These are phyloP conservation scores for Limtongia smithiae DNA, from an alignment of 805 yeast genomes.

Conservation along the genomic window DNA sequence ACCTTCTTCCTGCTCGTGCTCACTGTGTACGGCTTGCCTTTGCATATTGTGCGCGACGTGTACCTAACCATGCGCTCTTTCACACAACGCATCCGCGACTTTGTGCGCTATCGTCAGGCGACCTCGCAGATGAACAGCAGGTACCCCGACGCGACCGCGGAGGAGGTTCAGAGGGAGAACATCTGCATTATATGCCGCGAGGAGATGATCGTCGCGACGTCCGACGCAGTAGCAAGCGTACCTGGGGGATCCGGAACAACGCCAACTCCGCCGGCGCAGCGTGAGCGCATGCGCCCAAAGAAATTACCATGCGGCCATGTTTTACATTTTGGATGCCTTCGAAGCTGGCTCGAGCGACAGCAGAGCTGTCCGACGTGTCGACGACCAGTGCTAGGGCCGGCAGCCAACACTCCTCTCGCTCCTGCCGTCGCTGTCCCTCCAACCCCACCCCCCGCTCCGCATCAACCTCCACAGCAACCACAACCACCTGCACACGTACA, in stretches of 20 bases:
- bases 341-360: conserved; percentile 89
- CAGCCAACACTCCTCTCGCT: conserved; percentile 1
- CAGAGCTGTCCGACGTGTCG: conserved; percentile 93
- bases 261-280: conserved; percentile 35
- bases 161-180: conserved; percentile 49
- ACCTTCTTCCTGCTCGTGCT: conserved; percentile 48
- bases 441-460: neutral
- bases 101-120: conserved; percentile 35
- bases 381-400: conserved; percentile 52
- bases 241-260: conserved; percentile 35
- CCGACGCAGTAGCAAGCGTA: conserved; percentile 32
- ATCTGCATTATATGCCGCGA: conserved; percentile 86
- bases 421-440: conserved; percentile 2
- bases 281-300: conserved; percentile 52
- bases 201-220: conserved; percentile 55
- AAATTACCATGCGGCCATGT: conserved; percentile 81
- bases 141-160: conserved; percentile 58
- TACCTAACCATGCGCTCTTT: conserved; percentile 39
- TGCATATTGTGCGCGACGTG: conserved; percentile 51
- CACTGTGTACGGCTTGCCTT: conserved; percentile 45
- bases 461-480: neutral
- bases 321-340: conserved; percentile 82
- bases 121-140: conserved; percentile 61
- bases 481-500: neutral
- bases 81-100: conserved; percentile 33